phyloP scores from a whole-genome alignment of 129 eudicot genomes.

The Artemisia annua region DNA sequence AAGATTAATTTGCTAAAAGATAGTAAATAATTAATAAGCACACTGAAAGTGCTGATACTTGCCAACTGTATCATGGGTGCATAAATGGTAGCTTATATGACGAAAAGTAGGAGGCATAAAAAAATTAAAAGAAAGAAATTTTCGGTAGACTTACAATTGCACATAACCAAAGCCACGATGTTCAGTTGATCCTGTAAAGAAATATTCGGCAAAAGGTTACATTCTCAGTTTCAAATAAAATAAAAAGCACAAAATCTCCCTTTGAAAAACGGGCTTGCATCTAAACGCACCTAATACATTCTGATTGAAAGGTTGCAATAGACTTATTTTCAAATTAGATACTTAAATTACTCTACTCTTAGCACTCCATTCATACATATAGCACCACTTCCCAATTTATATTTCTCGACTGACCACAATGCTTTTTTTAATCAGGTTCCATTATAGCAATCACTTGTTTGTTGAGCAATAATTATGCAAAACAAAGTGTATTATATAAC shows the following conservation, averaged over 20 bases:
- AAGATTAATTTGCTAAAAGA: not conserved
- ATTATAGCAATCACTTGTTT: no score
- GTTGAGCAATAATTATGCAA: no score
- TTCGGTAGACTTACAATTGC: conserved; percentile 73
- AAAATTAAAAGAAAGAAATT: not conserved
- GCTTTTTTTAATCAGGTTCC: conserved; percentile 5
- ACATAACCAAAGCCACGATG: conserved; percentile 91
- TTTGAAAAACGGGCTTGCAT: not conserved
- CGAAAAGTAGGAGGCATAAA: not conserved
- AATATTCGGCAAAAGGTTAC: conserved; percentile 7
- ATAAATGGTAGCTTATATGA: not conserved
- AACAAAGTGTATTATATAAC: no score
- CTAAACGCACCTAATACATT: conserved; percentile 4
- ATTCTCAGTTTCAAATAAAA: conserved; percentile 16
- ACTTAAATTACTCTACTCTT: not conserved
- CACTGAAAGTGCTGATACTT: not conserved
- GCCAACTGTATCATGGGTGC: not conserved
- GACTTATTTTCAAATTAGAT: conserved; percentile 6
- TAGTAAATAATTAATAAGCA: not conserved
- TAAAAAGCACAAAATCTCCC: not conserved
- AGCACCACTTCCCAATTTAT: not conserved
- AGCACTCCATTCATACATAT: conserved; percentile 7
- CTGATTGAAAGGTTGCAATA: not conserved
- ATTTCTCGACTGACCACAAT: not conserved
- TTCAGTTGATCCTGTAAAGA: conserved; percentile 63